These are phyloP conservation scores for Colletotrichum musicola DNA, from an alignment of 2,329 filamentous ascomycete genomes.

Conservation along the genomic window DNA sequence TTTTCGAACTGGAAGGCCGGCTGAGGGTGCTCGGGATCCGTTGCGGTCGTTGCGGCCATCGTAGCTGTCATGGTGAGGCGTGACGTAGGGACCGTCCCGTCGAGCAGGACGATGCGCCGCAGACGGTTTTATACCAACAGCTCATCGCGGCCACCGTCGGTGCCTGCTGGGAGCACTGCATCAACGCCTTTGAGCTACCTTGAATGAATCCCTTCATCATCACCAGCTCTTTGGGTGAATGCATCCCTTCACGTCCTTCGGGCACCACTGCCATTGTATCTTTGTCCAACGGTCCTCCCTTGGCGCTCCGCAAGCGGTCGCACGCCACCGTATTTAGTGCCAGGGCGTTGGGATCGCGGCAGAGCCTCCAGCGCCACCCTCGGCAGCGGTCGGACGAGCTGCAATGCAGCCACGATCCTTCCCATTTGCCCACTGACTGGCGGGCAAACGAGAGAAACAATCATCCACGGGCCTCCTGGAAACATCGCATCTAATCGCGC, in stretches of 20 bases:
- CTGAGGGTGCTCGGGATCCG: constrained; percentile 20
- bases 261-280: constrained; percentile 3
- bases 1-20: constrained; percentile 48
- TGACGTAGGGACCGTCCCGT: background rate
- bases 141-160: too few relatives aligned
- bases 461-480: constrained; percentile 1
- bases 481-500: constrained; percentile 3
- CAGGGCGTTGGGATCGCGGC: background rate
- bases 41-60: constrained; percentile 3
- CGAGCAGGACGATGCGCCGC: background rate
- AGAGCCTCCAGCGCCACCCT: background rate
- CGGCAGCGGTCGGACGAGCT: constrained; percentile 14
- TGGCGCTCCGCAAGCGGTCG: constrained; percentile 22
- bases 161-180: too few relatives aligned
- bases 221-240: background rate
- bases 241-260: background rate
- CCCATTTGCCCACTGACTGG: background rate
- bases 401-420: constrained; percentile 14
- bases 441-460: constrained; percentile 11
- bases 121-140: too few relatives aligned
- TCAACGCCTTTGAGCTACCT: background rate
- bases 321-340: background rate
- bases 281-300: constrained; percentile 25
- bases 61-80: background rate
- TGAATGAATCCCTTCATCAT: constrained; percentile 11